Evolutionary conservation across 129 eudicot species (phyloP).

Genomic region (Glebionis coronaria): DNA sequence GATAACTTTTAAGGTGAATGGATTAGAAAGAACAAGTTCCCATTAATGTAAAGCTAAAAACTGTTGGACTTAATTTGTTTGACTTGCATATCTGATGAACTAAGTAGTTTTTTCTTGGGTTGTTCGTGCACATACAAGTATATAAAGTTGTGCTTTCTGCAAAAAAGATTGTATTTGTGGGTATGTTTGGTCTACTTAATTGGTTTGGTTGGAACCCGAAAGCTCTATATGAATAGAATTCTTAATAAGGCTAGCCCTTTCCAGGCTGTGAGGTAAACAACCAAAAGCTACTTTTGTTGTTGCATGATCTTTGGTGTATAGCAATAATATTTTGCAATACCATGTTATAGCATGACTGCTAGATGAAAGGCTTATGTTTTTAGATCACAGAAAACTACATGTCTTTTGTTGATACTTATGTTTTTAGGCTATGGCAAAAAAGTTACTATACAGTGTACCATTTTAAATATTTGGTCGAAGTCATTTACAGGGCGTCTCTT

Average conservation of each 20-base stretch:
- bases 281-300: neutral
- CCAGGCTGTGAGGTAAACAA: no score
- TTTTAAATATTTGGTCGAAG: no score
- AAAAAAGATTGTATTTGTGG: constrained; percentile 11
- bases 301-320: neutral
- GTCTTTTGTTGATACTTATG: no score
- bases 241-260: neutral
- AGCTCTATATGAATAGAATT: neutral
- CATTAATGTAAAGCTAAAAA: constrained; percentile 36
- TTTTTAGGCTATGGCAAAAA: no score
- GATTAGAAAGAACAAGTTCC: constrained; percentile 8
- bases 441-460: no score
- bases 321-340: neutral
- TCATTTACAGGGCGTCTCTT: no score
- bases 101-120: constrained; percentile 7
- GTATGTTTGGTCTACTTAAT: neutral
- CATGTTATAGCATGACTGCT: neutral
- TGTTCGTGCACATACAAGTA: constrained; percentile 4
- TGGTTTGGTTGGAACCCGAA: neutral
- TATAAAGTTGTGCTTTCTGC: neutral
- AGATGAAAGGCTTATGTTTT: no score
- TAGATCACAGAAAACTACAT: no score
- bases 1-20: constrained; percentile 6
- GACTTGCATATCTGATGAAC: constrained; percentile 14
- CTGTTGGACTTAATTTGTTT: constrained; percentile 4